These are phyloP conservation scores for Cercospora beticola DNA, from an alignment of 2,329 filamentous ascomycete species.

Conservation along the genomic window DNA sequence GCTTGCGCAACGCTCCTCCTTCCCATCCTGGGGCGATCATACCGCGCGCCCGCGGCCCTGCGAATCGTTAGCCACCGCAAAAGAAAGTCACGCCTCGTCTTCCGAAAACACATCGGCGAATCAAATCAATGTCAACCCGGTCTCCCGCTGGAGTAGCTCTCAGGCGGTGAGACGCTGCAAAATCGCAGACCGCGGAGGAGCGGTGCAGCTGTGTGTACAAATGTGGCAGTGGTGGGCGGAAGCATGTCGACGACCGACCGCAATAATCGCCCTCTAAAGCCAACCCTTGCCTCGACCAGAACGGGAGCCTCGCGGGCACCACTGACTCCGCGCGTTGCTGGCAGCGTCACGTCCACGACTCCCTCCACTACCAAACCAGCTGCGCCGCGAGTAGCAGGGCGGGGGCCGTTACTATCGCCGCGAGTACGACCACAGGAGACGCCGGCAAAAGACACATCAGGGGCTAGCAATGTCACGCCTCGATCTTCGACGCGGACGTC, in stretches of 20 bases:
- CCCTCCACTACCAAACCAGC: slow-evolving; percentile 36
- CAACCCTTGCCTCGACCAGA: slow-evolving; percentile 21
- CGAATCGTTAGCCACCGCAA: neutral
- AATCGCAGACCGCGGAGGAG: neutral
- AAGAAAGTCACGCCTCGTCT: neutral
- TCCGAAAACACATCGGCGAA: neutral
- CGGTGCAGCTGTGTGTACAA: neutral
- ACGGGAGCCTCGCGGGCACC: slow-evolving; percentile 44
- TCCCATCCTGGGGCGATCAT: no score
- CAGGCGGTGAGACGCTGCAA: neutral
- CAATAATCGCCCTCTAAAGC: slow-evolving; percentile 22
- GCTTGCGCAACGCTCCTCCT: neutral
- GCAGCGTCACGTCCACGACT: slow-evolving; percentile 19
- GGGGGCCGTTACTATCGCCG: slow-evolving; percentile 41
- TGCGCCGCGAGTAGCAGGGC: slow-evolving; percentile 34
- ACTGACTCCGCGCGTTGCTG: slow-evolving; percentile 58
- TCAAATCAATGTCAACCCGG: neutral
- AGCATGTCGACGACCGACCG: slow-evolving; percentile 15
- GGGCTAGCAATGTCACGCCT: slow-evolving; percentile 68
- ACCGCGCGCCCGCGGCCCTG: neutral
- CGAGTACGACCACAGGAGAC: slow-evolving; percentile 40
- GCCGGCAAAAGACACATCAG: slow-evolving; percentile 60
- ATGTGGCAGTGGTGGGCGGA: neutral
- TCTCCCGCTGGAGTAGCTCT: neutral
- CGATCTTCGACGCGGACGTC: slow-evolving; percentile 72